Percentiles rank a stretch among this genome's conserved stretches.
These are phyloP conservation scores for Xylariaceae sp. DNA, from an alignment of 2,329 filamentous ascomycete genomes.

Conservation along the genomic window DNA sequence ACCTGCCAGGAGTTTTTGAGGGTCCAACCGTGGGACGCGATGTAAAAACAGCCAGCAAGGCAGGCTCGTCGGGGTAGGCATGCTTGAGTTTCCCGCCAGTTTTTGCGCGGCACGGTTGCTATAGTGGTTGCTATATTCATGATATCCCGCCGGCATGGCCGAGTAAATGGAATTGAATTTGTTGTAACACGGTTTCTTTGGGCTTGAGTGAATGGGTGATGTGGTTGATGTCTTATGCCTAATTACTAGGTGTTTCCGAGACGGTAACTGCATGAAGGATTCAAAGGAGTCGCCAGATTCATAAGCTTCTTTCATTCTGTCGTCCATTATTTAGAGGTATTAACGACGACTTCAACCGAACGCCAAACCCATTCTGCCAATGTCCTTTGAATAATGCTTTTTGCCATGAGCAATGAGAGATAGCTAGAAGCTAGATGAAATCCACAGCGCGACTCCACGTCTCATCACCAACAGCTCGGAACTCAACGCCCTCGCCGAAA, in stretches of 20 bases:
- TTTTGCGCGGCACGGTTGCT: slow-evolving; percentile 18
- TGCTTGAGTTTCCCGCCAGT: slow-evolving; percentile 5
- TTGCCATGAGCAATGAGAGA: not conserved
- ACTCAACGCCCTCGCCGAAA: slow-evolving; percentile 85
- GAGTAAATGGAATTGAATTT: slow-evolving; percentile 26
- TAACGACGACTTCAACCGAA: not conserved
- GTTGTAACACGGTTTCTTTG: not conserved
- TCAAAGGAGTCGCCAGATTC: not conserved
- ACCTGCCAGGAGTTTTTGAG: slow-evolving; percentile 11
- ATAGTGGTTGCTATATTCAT: slow-evolving; percentile 23
- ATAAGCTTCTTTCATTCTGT: not conserved
- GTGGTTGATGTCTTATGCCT: slow-evolving; percentile 18
- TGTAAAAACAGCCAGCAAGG: slow-evolving; percentile 1
- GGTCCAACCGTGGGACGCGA: not conserved
- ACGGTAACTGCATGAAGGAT: not conserved
- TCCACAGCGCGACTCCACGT: slow-evolving; percentile 47
- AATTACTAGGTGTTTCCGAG: not conserved
- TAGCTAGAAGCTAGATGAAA: slow-evolving; percentile 40
- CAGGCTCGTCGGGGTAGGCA: slow-evolving; percentile 1
- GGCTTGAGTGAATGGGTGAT: not conserved
- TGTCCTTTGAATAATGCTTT: not conserved
- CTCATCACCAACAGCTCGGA: slow-evolving; percentile 54
- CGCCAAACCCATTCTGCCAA: not conserved
- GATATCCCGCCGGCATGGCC: slow-evolving; percentile 34
- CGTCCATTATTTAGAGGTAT: not conserved